phyloP scores from a whole-genome alignment of 2,329 filamentous ascomycete species.

The Colletotrichum sp. region DNA sequence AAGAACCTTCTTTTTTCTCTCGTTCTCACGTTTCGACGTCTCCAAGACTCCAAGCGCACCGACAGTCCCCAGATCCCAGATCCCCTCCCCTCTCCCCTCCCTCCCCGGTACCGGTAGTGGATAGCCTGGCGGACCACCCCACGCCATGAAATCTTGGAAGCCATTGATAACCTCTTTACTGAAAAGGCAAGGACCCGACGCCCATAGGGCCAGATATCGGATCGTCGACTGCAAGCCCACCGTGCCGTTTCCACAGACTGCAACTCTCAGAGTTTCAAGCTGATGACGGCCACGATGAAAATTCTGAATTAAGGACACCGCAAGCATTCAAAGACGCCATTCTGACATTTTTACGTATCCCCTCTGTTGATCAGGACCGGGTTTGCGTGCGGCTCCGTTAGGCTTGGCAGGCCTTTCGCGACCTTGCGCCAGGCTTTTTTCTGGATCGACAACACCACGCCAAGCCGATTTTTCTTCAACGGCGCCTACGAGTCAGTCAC shows the following conservation, averaged over 20 bases:
- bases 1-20: not conserved
- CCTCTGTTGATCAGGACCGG: not conserved
- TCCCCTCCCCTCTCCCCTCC: not conserved
- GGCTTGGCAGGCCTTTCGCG: not conserved
- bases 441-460: not conserved
- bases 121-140: not conserved
- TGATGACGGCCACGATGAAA: not conserved
- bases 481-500: slow-evolving; percentile 7
- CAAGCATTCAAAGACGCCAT: not conserved
- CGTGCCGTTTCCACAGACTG: not conserved
- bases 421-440: not conserved
- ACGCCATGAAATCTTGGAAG: slow-evolving; percentile 2
- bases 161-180: not conserved
- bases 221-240: not conserved
- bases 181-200: not conserved
- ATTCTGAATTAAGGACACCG: not conserved
- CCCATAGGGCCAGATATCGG: not conserved
- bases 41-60: not conserved
- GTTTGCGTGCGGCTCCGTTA: not conserved
- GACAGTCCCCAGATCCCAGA: not conserved
- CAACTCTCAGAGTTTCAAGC: slow-evolving; percentile 9
- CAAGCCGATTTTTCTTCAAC: not conserved
- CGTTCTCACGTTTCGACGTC: not conserved
- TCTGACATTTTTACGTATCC: not conserved
- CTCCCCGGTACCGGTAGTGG: not conserved